phyloP scores from a whole-genome alignment of 371 early-diverging fungal genomes.

The Umbelopsis sp. region DNA sequence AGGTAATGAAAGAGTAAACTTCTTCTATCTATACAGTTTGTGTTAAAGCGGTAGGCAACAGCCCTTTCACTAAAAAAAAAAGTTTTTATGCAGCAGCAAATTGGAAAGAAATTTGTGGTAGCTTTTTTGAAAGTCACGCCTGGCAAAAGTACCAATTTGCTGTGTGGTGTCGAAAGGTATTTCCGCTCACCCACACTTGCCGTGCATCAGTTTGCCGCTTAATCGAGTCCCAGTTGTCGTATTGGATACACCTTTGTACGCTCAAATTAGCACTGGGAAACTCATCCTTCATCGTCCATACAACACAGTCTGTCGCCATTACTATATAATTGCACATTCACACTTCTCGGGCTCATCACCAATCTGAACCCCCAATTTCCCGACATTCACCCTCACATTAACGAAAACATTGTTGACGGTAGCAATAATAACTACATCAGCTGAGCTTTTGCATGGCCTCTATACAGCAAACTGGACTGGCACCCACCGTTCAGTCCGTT shows the following conservation, averaged over 20 bases:
- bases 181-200: conserved; percentile 2
- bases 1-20: background rate
- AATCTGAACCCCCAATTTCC: background rate
- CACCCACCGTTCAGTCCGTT: conserved; percentile 16
- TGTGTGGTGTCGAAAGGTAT: background rate
- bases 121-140: conserved; percentile 18
- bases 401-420: background rate
- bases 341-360: conserved; percentile 12
- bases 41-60: too few species aligned
- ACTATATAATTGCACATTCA: background rate
- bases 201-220: background rate
- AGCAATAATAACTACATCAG: background rate
- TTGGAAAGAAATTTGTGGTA: background rate
- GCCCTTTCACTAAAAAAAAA: background rate
- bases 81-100: background rate
- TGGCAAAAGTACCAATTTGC: conserved; percentile 6
- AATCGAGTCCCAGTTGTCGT: conserved; percentile 1
- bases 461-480: conserved; percentile 17
- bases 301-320: background rate
- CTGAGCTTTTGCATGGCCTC: conserved; percentile 18
- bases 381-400: background rate
- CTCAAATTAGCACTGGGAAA: background rate
- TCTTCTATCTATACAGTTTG: too few species aligned
- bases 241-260: background rate
- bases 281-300: background rate